A percentile compares a stretch with the other conserved stretches of the same genome.
Conservation (phyloP, 2,329 filamentous ascomycete genomes). For the Basipetospora chlamydospora region DNA sequence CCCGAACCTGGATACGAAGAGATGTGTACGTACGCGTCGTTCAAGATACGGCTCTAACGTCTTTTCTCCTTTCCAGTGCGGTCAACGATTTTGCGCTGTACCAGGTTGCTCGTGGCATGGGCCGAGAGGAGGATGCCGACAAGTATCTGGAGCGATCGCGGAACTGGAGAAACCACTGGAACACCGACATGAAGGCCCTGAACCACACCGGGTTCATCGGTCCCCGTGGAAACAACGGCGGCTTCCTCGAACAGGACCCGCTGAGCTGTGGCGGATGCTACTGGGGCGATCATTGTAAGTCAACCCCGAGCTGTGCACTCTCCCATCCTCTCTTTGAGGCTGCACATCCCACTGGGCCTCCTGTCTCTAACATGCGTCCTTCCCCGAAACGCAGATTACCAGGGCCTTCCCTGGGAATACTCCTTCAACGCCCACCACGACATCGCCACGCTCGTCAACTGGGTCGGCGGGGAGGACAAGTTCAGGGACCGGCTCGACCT, state of each 20-base stretch:
- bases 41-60: background rate
- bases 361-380: too few species aligned
- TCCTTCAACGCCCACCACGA: constrained; percentile 61
- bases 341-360: background rate
- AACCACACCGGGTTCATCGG: constrained; percentile 53
- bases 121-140: constrained; percentile 30
- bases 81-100: constrained; percentile 55
- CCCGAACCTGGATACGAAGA: background rate
- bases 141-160: constrained; percentile 49
- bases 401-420: constrained; percentile 50
- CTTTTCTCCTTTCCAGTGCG: constrained; percentile 21
- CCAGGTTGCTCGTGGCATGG: constrained; percentile 47
- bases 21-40: too few species aligned
- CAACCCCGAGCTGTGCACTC: too few species aligned
- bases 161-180: constrained; percentile 63
- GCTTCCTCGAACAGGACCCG: constrained; percentile 39
- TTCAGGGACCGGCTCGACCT: constrained; percentile 46
- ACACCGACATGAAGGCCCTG: constrained; percentile 38
- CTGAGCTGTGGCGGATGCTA: constrained; percentile 49
- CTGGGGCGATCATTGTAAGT: constrained; percentile 40
- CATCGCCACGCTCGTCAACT: constrained; percentile 35
- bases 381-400: constrained; percentile 37
- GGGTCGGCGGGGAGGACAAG: constrained; percentile 36
- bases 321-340: background rate
- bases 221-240: constrained; percentile 35